Evolutionary conservation across 768 basidiomycete genomes (phyloP).

Genomic region (Rhodotorula taiwanensis): DNA sequence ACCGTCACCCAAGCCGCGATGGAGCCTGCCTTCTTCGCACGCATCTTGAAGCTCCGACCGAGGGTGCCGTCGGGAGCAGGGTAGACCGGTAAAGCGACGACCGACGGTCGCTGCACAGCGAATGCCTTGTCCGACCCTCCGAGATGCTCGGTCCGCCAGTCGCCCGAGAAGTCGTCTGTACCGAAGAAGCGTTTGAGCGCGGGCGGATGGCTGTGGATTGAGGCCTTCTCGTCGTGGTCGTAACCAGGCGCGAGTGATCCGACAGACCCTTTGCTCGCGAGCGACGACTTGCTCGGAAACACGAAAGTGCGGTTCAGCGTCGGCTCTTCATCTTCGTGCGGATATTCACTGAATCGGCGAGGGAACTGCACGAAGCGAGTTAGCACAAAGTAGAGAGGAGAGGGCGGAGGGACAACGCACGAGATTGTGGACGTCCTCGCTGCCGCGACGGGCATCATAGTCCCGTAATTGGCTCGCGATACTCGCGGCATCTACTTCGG

Average conservation of each 20-base stretch:
- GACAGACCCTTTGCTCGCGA: background rate
- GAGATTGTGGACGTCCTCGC: background rate
- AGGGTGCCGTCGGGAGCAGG: constrained; percentile 16
- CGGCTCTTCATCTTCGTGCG: background rate
- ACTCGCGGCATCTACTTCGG: constrained; percentile 18
- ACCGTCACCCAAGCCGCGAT: constrained; percentile 2
- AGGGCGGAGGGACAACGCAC: constrained; percentile 2
- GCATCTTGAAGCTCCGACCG: background rate
- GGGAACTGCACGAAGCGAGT: background rate
- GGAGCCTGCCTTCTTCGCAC: constrained; percentile 8
- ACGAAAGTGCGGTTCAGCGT: constrained; percentile 25
- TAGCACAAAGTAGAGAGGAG: background rate
- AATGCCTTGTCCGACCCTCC: constrained; percentile 13
- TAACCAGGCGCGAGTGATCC: background rate
- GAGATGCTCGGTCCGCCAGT: constrained; percentile 31
- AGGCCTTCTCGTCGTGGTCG: constrained; percentile 16
- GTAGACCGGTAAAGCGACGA: constrained; percentile 36
- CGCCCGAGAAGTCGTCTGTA: background rate
- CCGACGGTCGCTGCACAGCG: constrained; percentile 19
- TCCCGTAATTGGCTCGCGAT: constrained; percentile 30
- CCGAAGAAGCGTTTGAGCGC: constrained; percentile 4
- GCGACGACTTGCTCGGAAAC: constrained; percentile 17
- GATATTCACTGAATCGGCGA: constrained; percentile 10
- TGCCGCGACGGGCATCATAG: constrained; percentile 24
- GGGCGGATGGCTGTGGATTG: constrained; percentile 5